These are phyloP conservation scores for Rhodotorula sphaerocarpa DNA, from an alignment of 768 basidiomycete species.

Conservation along the genomic window DNA sequence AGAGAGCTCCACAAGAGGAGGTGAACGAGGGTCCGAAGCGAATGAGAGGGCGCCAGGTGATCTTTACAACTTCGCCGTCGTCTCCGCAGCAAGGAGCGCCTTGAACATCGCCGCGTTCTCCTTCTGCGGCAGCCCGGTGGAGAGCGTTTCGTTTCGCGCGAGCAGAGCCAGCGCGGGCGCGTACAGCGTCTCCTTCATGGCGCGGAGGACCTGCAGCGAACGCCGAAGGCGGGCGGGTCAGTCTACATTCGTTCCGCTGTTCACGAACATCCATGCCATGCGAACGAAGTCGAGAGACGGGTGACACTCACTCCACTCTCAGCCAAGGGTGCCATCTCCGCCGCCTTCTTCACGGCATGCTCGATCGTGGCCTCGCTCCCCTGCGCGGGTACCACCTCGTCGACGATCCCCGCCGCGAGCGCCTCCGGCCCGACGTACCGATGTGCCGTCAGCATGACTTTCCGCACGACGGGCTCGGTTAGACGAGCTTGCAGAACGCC, in stretches of 20 bases:
- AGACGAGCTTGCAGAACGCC: slow-evolving; percentile 58
- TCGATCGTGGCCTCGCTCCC: slow-evolving; percentile 13
- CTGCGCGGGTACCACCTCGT: slow-evolving; percentile 10
- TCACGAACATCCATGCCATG: no score
- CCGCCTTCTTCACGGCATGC: slow-evolving; percentile 16
- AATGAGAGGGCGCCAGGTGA: no score
- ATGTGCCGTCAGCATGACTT: slow-evolving; percentile 70
- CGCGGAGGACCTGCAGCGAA: slow-evolving; percentile 15
- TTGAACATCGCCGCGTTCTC: neutral
- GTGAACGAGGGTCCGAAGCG: no score
- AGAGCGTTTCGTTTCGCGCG: slow-evolving; percentile 3
- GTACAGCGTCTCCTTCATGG: slow-evolving; percentile 22
- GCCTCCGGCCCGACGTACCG: slow-evolving; percentile 69
- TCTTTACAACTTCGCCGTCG: neutral
- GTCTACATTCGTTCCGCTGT: no score
- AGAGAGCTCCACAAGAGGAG: no score
- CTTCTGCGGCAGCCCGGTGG: neutral
- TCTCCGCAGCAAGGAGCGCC: neutral
- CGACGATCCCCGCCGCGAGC: slow-evolving; percentile 40
- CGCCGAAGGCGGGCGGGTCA: no score
- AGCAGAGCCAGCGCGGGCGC: slow-evolving; percentile 4
- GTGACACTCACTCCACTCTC: slow-evolving; percentile 10
- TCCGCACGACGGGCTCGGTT: slow-evolving; percentile 54
- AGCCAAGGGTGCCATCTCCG: slow-evolving; percentile 3
- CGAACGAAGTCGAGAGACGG: neutral